phyloP scores from a whole-genome alignment of 805 yeast species.

The Suhomyces canberraensis region DNA sequence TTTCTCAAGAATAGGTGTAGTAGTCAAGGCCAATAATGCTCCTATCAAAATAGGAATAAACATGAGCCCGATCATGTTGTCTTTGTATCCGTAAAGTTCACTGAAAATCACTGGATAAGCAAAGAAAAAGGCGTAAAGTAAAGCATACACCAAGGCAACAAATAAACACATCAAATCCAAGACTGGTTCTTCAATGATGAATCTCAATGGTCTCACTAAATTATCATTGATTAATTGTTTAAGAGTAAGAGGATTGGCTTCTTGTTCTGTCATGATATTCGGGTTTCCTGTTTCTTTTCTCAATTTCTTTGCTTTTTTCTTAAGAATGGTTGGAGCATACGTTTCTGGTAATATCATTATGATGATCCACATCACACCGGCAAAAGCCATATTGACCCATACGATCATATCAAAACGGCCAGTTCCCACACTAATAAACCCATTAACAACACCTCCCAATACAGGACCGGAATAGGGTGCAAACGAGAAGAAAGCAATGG shows the following conservation, averaged over 20 bases:
- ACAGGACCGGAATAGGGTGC: slow-evolving; percentile 95
- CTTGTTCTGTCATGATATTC: slow-evolving; percentile 90
- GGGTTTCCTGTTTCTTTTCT: slow-evolving; percentile 79
- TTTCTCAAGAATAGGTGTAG: slow-evolving; percentile 75
- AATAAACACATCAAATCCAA: slow-evolving; percentile 79
- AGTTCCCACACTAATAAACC: slow-evolving; percentile 76
- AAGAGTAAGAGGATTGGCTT: slow-evolving; percentile 70
- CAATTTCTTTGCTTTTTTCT: slow-evolving; percentile 58
- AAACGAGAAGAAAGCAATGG: slow-evolving; percentile 87
- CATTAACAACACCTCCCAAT: slow-evolving; percentile 82
- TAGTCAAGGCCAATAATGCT: slow-evolving; percentile 64
- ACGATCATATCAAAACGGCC: slow-evolving; percentile 65
- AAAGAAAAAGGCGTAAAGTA: slow-evolving; percentile 89
- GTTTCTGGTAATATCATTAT: slow-evolving; percentile 80
- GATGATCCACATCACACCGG: slow-evolving; percentile 76
- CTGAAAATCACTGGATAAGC: slow-evolving; percentile 90
- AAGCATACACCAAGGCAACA: slow-evolving; percentile 86
- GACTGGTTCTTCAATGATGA: slow-evolving; percentile 79
- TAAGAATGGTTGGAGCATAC: slow-evolving; percentile 77
- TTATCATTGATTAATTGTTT: slow-evolving; percentile 70
- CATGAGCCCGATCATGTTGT: slow-evolving; percentile 81
- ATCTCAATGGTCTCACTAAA: slow-evolving; percentile 75
- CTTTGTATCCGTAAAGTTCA: slow-evolving; percentile 72
- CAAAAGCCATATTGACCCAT: slow-evolving; percentile 92
- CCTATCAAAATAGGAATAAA: slow-evolving; percentile 88